phyloP scores from a whole-genome alignment of 2,329 filamentous ascomycete species.

The Talaromyces islandicus region DNA sequence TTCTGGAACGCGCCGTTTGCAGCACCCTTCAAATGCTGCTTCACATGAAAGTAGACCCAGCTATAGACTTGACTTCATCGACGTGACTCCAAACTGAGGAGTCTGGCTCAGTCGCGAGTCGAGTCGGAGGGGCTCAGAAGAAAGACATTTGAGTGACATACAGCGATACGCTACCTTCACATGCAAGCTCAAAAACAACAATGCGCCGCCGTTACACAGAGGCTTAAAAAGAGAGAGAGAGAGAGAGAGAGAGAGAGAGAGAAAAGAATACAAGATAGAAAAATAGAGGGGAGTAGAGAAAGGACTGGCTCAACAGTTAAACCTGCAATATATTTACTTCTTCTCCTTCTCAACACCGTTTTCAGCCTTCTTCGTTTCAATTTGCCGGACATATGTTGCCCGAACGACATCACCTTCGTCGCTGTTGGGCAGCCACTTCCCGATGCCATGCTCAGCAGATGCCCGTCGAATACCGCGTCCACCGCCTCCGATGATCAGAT shows the following conservation, averaged over 20 bases:
- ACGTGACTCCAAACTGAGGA: too few species aligned
- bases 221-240: not conserved
- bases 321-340: not conserved
- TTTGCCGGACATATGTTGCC: conserved; percentile 57
- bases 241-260: not conserved
- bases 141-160: not conserved
- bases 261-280: not conserved
- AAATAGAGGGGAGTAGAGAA: not conserved
- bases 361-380: conserved; percentile 1
- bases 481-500: conserved; percentile 72
- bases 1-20: not conserved
- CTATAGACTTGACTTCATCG: not conserved
- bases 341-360: not conserved
- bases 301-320: not conserved
- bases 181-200: not conserved
- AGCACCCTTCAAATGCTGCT: not conserved
- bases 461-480: conserved; percentile 62
- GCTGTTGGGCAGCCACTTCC: conserved; percentile 64
- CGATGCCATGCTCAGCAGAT: conserved; percentile 58
- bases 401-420: conserved; percentile 62
- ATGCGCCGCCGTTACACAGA: not conserved
- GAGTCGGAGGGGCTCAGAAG: not conserved
- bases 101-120: not conserved
- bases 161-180: not conserved
- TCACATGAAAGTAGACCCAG: not conserved